Percentiles rank a stretch among this genome's conserved stretches.
These are phyloP conservation scores for Colletotrichum spinosum DNA, from an alignment of 2,329 filamentous ascomycete genomes.

Conservation along the genomic window DNA sequence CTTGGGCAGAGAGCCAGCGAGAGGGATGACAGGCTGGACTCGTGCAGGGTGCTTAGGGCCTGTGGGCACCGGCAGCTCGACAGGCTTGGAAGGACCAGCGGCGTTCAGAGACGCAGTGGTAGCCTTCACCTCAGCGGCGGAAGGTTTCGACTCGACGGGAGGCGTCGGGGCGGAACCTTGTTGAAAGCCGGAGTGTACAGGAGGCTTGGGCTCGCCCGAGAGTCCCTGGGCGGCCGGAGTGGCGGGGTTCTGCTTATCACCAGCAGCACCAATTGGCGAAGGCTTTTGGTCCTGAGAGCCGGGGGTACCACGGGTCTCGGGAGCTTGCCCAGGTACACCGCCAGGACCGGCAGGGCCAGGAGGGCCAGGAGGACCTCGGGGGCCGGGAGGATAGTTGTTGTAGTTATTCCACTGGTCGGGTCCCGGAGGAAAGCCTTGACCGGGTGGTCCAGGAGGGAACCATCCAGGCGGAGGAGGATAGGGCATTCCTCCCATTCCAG, in stretches of 20 bases:
- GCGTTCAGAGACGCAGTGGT: constrained; percentile 63
- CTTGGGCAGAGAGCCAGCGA: constrained; percentile 58
- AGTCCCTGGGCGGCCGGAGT: constrained; percentile 53
- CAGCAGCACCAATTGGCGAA: constrained; percentile 62
- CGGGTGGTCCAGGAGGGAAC: constrained; percentile 72
- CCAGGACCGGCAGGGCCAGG: constrained; percentile 48
- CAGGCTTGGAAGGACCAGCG: constrained; percentile 48
- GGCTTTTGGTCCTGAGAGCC: constrained; percentile 56
- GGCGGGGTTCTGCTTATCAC: constrained; percentile 60
- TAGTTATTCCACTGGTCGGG: constrained; percentile 69
- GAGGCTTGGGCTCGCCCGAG: constrained; percentile 31
- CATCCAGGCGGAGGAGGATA: constrained; percentile 83
- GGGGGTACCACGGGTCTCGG: constrained; percentile 39
- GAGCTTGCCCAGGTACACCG: constrained; percentile 42
- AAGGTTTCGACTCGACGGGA: constrained; percentile 76
- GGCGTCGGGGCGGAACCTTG: constrained; percentile 67
- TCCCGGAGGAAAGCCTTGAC: constrained; percentile 76
- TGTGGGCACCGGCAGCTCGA: constrained; percentile 56
- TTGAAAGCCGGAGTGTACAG: constrained; percentile 39
- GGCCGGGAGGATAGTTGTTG: constrained; percentile 72
- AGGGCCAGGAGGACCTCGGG: constrained; percentile 63
- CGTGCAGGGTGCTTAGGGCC: constrained; percentile 62
- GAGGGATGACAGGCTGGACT: constrained; percentile 74
- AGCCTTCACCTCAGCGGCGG: constrained; percentile 63
- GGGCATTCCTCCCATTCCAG: constrained; percentile 77